Conservation (phyloP, 192 early-diverging fungal genomes). For the Backusella westeae region DNA sequence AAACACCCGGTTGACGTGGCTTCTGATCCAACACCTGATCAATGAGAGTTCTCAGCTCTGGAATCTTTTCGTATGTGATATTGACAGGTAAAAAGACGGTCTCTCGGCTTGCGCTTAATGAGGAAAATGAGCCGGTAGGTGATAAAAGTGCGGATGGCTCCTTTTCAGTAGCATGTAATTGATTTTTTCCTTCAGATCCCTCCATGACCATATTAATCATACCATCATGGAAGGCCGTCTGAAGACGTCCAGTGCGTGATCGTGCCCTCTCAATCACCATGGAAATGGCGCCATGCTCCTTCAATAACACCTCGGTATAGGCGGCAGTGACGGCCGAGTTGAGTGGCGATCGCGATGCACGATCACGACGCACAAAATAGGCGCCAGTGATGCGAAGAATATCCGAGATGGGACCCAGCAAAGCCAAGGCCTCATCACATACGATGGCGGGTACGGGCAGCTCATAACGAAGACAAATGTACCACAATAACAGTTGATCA, state of each 20-base stretch:
- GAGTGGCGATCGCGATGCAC: conserved; percentile 27
- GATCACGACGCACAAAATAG: conserved; percentile 33
- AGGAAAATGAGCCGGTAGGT: background rate
- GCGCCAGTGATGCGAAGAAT: conserved; percentile 35
- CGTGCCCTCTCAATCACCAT: conserved; percentile 35
- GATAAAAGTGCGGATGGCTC: background rate
- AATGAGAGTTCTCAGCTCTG: conserved; percentile 32
- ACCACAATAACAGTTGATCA: conserved; percentile 39
- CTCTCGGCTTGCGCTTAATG: background rate
- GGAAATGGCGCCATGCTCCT: conserved; percentile 34
- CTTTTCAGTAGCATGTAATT: conserved; percentile 9
- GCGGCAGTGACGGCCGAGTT: conserved; percentile 31
- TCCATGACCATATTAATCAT: conserved; percentile 35
- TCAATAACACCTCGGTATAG: conserved; percentile 31
- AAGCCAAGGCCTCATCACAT: conserved; percentile 39
- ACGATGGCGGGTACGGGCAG: conserved; percentile 37
- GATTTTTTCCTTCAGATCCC: conserved; percentile 28
- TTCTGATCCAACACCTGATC: conserved; percentile 42
- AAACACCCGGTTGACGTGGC: conserved; percentile 4
- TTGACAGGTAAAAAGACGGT: conserved; percentile 34
- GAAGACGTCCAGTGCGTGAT: conserved; percentile 36
- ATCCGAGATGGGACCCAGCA: conserved; percentile 37
- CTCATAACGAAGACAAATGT: conserved; percentile 33
- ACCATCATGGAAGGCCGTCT: conserved; percentile 29
- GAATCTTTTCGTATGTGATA: conserved; percentile 36